These are phyloP conservation scores for Saturnispora bothae DNA, from an alignment of 805 yeast species.

Conservation along the genomic window DNA sequence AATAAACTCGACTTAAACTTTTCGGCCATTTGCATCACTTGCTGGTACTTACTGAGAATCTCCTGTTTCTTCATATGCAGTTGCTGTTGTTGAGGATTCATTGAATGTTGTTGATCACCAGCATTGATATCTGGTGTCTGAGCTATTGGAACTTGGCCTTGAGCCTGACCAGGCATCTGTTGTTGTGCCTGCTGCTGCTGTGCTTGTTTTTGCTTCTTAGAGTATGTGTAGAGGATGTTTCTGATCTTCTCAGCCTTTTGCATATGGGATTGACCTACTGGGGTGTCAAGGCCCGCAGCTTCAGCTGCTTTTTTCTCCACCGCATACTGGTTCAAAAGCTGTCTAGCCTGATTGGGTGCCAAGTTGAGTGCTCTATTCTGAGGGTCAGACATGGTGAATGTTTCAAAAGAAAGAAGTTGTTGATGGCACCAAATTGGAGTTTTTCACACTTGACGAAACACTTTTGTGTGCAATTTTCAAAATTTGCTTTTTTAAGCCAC, in stretches of 20 bases:
- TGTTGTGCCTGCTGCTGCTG: slow-evolving; percentile 22
- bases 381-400: slow-evolving; percentile 3
- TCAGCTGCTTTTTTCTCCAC: slow-evolving; percentile 53
- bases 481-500: not conserved
- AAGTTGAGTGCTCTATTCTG: slow-evolving; percentile 8
- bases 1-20: slow-evolving; percentile 41
- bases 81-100: slow-evolving; percentile 17
- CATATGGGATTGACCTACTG: slow-evolving; percentile 52
- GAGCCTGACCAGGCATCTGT: slow-evolving; percentile 5
- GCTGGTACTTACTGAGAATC: slow-evolving; percentile 29
- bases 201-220: slow-evolving; percentile 20
- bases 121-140: slow-evolving; percentile 7
- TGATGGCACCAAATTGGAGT: not conserved
- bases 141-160: slow-evolving; percentile 4
- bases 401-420: not conserved
- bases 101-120: slow-evolving; percentile 11
- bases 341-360: slow-evolving; percentile 42
- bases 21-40: slow-evolving; percentile 36
- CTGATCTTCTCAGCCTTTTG: slow-evolving; percentile 55
- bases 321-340: slow-evolving; percentile 48
- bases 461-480: too few species aligned
- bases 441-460: not conserved
- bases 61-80: slow-evolving; percentile 21
- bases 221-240: slow-evolving; percentile 41
- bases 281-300: slow-evolving; percentile 47